A percentile compares a stretch with the other conserved stretches of the same genome.
Conservation (phyloP, 768 basidiomycete genomes). For the Rhodosporidiobolus odoratus region DNA sequence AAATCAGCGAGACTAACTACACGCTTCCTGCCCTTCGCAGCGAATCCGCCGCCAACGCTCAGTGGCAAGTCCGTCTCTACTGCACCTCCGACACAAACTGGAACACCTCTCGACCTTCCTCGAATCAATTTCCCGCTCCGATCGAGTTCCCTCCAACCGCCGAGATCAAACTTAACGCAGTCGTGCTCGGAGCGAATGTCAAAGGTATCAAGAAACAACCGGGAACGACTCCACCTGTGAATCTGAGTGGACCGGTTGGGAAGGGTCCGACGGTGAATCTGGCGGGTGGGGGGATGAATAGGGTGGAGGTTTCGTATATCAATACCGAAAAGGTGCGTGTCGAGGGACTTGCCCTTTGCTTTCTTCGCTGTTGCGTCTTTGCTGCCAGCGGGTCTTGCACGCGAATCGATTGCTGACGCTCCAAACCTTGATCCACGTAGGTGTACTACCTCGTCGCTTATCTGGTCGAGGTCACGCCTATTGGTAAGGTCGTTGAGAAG, state of each 20-base stretch:
- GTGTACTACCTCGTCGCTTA: constrained; percentile 81
- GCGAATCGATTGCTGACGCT: background rate
- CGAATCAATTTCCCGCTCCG: constrained; percentile 56
- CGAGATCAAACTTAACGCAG: constrained; percentile 78
- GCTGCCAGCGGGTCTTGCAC: background rate
- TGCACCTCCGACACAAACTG: constrained; percentile 72
- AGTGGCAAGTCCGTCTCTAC: constrained; percentile 76
- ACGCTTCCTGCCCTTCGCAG: background rate
- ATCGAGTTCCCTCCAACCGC: constrained; percentile 88
- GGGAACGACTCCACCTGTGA: constrained; percentile 75
- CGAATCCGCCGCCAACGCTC: constrained; percentile 44
- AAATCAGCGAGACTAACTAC: background rate
- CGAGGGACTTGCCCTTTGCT: background rate
- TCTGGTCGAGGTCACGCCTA: constrained; percentile 71
- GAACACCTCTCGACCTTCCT: constrained; percentile 55
- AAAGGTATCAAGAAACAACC: constrained; percentile 94
- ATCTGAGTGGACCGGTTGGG: constrained; percentile 9
- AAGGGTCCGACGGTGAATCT: background rate
- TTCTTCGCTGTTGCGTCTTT: background rate
- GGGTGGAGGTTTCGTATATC: constrained; percentile 42
- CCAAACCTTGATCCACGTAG: constrained; percentile 48
- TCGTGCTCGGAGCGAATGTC: constrained; percentile 64
- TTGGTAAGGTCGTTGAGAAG: constrained; percentile 64
- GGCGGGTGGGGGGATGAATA: constrained; percentile 5
- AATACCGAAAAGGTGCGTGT: constrained; percentile 46